Conservation (phyloP, 2,329 filamentous ascomycete species). For the Pseudodiploospora longispora region DNA sequence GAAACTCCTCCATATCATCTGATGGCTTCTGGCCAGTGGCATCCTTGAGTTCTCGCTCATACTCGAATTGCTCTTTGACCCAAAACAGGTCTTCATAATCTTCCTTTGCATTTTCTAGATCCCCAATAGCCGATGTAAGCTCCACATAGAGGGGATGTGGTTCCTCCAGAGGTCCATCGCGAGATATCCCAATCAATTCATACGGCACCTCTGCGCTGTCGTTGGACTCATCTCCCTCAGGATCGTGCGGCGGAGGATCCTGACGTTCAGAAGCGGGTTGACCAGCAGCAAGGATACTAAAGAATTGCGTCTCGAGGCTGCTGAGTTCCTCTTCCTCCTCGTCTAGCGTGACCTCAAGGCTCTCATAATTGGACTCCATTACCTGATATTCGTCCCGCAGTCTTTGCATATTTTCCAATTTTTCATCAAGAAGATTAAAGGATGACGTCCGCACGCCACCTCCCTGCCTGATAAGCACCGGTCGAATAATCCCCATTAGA, state of each 20-base stretch:
- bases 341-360: constrained; percentile 25
- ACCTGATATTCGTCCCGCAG: constrained; percentile 30
- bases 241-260: constrained; percentile 2
- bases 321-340: constrained; percentile 27
- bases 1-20: constrained; percentile 35
- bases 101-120: constrained; percentile 40
- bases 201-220: constrained; percentile 18
- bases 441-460: constrained; percentile 12
- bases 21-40: constrained; percentile 19
- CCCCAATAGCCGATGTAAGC: constrained; percentile 34
- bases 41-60: constrained; percentile 27
- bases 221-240: constrained; percentile 4
- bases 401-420: constrained; percentile 27
- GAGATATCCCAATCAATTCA: constrained; percentile 27
- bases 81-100: constrained; percentile 36
- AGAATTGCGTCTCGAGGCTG: constrained; percentile 29
- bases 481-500: constrained; percentile 31
- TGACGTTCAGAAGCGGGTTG: constrained; percentile 11
- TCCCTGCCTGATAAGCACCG: constrained; percentile 23
- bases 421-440: constrained; percentile 17
- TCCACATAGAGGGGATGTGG: constrained; percentile 39
- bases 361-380: constrained; percentile 29
- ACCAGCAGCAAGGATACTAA: constrained; percentile 27
- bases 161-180: constrained; percentile 27
- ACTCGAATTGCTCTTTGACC: constrained; percentile 29